These are phyloP conservation scores for Delphinella strobiligena DNA, from an alignment of 2,329 filamentous ascomycete genomes.

Conservation along the genomic window DNA sequence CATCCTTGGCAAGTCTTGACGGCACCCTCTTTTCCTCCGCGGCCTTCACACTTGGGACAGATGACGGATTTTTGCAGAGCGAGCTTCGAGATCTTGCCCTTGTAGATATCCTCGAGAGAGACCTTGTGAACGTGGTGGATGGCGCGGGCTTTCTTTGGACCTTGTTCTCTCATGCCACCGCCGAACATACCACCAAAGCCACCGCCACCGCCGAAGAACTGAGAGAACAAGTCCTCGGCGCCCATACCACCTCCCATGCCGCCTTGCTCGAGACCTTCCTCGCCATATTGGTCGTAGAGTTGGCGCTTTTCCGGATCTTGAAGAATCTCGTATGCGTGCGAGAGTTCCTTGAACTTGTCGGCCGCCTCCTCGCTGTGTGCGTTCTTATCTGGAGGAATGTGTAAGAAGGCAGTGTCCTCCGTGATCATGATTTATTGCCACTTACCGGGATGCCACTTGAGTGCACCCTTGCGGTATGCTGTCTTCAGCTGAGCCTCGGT, in stretches of 20 bases:
- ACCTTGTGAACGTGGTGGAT: conserved; percentile 99
- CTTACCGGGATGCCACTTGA: conserved; percentile 77
- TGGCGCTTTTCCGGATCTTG: conserved; percentile 84
- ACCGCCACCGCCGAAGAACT: conserved; percentile 77
- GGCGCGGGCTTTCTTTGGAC: conserved; percentile 82
- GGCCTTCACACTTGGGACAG: conserved; percentile 85
- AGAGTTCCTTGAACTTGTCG: conserved; percentile 97
- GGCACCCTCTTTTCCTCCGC: conserved; percentile 94
- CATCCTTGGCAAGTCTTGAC: conserved; percentile 86
- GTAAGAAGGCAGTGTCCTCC: too few relatives aligned
- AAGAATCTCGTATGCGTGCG: conserved; percentile 88
- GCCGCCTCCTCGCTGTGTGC: conserved; percentile 82
- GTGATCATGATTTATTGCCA: too few relatives aligned
- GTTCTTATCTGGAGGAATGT: conserved; percentile 69
- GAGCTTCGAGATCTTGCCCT: conserved; percentile 93
- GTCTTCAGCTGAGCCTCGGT: conserved; percentile 84
- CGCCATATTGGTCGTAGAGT: conserved; percentile 94
- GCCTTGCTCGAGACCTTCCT: conserved; percentile 82
- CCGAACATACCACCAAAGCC: conserved; percentile 62
- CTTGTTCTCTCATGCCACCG: conserved; percentile 64
- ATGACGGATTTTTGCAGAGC: conserved; percentile 96
- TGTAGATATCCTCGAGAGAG: conserved; percentile 93
- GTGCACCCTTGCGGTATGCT: conserved; percentile 70
- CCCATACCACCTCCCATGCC: conserved; percentile 72
- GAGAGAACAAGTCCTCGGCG: conserved; percentile 88